Conservation (phyloP, 176 grass and related monocot genomes). For the Cenchrus fungigraminus region DNA sequence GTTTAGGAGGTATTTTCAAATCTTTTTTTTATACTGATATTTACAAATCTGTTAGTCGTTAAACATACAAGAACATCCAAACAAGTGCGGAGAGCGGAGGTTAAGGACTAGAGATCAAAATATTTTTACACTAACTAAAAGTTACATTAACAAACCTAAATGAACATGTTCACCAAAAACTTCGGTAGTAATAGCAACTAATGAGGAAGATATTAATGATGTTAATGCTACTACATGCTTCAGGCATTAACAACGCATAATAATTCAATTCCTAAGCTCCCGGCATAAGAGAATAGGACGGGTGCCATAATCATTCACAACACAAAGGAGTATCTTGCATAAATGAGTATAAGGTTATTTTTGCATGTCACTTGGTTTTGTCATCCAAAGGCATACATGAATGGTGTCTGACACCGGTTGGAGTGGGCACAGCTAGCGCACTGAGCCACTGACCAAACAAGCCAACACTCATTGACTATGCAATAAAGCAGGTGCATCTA, state of each 20-base stretch:
- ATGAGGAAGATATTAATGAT: slow-evolving; percentile 17
- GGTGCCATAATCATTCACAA: neutral
- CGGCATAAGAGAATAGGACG: slow-evolving; percentile 1
- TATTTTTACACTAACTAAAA: neutral
- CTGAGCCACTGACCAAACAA: neutral
- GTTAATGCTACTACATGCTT: neutral
- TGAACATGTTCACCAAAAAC: neutral
- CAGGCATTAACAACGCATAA: neutral
- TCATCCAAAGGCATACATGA: neutral
- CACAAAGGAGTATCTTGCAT: neutral
- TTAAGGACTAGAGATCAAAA: neutral
- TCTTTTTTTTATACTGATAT: neutral
- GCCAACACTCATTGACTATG: neutral
- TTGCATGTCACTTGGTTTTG: neutral
- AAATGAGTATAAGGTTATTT: neutral
- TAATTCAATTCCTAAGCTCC: neutral
- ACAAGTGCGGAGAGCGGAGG: neutral
- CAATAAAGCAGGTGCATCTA: neutral
- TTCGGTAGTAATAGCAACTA: slow-evolving; percentile 23
- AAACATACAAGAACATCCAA: slow-evolving; percentile 34
- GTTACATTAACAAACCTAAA: neutral
- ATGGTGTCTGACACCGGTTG: neutral
- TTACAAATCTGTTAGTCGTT: slow-evolving; percentile 2
- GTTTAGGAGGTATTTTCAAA: neutral
- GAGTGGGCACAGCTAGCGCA: neutral